Evolutionary conservation across 768 basidiomycete species (phyloP).

Genomic region (Epithele typhae): DNA sequence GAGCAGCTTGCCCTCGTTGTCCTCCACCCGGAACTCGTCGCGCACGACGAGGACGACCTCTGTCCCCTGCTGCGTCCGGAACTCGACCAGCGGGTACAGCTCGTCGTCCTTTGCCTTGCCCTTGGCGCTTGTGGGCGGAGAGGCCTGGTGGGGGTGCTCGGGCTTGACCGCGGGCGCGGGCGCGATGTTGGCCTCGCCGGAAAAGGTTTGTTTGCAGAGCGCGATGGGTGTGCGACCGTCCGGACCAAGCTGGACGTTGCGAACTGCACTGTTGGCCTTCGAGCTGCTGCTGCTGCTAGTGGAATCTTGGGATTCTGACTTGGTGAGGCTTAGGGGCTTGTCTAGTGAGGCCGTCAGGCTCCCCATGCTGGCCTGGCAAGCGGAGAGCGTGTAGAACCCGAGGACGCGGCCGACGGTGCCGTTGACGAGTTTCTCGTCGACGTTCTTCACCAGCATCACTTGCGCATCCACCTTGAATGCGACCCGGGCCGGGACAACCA

Average conservation of each 20-base stretch:
- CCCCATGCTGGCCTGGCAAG: constrained; percentile 13
- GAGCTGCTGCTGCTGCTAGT: constrained; percentile 19
- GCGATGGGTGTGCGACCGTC: constrained; percentile 29
- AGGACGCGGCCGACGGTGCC: constrained; percentile 61
- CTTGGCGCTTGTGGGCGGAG: constrained; percentile 17
- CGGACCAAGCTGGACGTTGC: constrained; percentile 28
- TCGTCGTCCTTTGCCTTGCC: constrained; percentile 34
- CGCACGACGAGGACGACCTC: constrained; percentile 46
- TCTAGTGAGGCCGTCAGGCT: background rate
- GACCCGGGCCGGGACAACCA: constrained; percentile 56
- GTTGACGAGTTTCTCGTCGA: constrained; percentile 60
- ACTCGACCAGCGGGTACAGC: constrained; percentile 43
- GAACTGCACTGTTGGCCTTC: constrained; percentile 29
- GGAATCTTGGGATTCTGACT: constrained; percentile 16
- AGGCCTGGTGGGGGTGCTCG: background rate
- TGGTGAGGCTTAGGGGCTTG: constrained; percentile 1
- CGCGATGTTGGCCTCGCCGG: constrained; percentile 32
- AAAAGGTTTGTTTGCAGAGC: constrained; percentile 3
- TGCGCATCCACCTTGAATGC: constrained; percentile 59
- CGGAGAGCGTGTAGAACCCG: constrained; percentile 39
- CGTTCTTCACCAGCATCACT: constrained; percentile 70
- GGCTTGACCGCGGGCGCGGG: background rate
- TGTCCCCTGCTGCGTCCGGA: constrained; percentile 37
- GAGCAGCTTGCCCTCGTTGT: constrained; percentile 44
- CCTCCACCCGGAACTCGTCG: constrained; percentile 51